These are phyloP conservation scores for Corymbia maculata DNA, from an alignment of 345 rosid genomes.

Conservation along the genomic window DNA sequence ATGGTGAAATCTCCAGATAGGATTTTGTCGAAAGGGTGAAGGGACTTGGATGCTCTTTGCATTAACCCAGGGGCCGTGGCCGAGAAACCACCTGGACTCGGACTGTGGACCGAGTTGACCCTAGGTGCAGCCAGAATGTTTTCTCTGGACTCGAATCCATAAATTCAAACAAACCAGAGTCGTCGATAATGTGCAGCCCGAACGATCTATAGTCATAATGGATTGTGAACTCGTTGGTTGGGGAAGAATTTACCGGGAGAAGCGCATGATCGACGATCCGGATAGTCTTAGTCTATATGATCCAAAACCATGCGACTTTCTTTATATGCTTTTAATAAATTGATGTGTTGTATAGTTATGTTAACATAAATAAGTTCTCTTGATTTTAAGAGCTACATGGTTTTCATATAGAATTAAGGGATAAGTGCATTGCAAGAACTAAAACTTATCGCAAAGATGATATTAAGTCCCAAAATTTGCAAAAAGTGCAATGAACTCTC, in stretches of 20 bases:
- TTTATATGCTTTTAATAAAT: too few species aligned
- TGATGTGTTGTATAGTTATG: background rate
- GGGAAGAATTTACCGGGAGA: background rate
- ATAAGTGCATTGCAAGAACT: background rate
- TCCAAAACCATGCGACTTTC: background rate
- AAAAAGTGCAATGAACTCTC: fast-evolving
- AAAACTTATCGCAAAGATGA: too few species aligned
- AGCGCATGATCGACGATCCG: too few species aligned
- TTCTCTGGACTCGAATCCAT: too few species aligned
- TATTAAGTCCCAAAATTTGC: too few species aligned
- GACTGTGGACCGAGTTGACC: background rate
- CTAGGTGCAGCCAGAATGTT: background rate
- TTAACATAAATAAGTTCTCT: background rate
- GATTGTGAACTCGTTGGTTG: background rate
- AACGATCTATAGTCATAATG: background rate
- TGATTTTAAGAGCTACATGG: background rate
- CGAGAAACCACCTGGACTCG: background rate
- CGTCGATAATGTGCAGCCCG: background rate
- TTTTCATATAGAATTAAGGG: background rate
- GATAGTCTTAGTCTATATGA: too few species aligned
- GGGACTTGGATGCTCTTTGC: background rate
- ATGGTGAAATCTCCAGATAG: background rate
- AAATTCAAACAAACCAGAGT: too few species aligned
- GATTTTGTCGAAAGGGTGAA: background rate
- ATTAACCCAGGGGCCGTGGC: background rate